phyloP scores from a whole-genome alignment of 176 grass and related monocot genomes.

The sorghum (Sorghum bicolor) region Sorghum_bicolor_NCBIv3 NC_012871.2:58501001-58501500 shows the following conservation, averaged over 20 bases:
- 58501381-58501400: conserved; percentile 54
- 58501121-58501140: conserved; percentile 82
- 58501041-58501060: background rate
- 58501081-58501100: conserved; percentile 78
- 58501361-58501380: conserved; percentile 42
- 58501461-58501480: conserved; percentile 11
- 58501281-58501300: conserved; percentile 7
- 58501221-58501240: background rate
- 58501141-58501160: conserved; percentile 99
- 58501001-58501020: conserved; percentile 85
- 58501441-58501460: conserved; percentile 8
- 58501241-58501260: background rate
- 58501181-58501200: conserved; percentile 74
- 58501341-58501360: conserved; percentile 38
- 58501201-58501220: conserved; percentile 73
- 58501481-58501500: background rate
- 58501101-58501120: conserved; percentile 85
- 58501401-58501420: background rate
- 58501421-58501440: background rate
- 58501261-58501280: background rate
- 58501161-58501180: conserved; percentile 93
- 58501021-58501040: conserved; percentile 78
- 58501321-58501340: background rate
- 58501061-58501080: background rate
- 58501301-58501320: background rate